Conservation (phyloP, 495 filamentous ascomycete genomes). For the Trichoderma virens region DNA sequence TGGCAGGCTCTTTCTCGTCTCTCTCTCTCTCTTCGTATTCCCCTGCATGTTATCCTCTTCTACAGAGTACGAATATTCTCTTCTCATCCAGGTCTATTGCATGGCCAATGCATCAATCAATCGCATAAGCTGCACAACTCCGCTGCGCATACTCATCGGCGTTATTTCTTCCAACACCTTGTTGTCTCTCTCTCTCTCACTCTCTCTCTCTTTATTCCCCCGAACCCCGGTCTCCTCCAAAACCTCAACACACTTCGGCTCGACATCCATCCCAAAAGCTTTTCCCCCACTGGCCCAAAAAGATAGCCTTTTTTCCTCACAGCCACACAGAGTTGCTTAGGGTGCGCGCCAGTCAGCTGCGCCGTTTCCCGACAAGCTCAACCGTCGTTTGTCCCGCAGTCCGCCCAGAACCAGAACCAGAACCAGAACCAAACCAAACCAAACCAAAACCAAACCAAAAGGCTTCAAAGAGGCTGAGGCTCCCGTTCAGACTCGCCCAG, state of each 20-base stretch:
- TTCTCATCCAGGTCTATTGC: too few species aligned
- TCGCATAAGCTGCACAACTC: too few species aligned
- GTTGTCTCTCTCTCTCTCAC: background rate
- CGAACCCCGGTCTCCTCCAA: background rate
- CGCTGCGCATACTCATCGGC: too few species aligned
- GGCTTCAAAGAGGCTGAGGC: too few species aligned
- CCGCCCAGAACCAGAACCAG: too few species aligned
- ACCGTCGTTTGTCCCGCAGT: too few species aligned
- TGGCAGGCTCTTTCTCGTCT: background rate
- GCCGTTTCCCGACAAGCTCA: slow-evolving; percentile 1
- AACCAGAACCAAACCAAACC: too few species aligned
- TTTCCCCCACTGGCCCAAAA: background rate
- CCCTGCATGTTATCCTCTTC: too few species aligned
- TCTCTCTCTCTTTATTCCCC: background rate
- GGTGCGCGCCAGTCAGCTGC: slow-evolving; percentile 1
- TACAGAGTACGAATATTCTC: too few species aligned
- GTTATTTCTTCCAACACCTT: background rate
- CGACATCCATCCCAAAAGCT: background rate
- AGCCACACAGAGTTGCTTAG: background rate
- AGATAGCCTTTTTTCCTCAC: background rate
- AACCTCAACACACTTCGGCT: background rate
- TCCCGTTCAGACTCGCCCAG: too few species aligned
- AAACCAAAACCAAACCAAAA: too few species aligned
- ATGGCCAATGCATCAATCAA: too few species aligned
- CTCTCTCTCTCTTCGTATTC: background rate